A percentile compares a stretch with the other conserved stretches of the same genome.
Evolutionary conservation across 805 yeast genomes (phyloP).

Genomic region (Candida xyloterini): DNA sequence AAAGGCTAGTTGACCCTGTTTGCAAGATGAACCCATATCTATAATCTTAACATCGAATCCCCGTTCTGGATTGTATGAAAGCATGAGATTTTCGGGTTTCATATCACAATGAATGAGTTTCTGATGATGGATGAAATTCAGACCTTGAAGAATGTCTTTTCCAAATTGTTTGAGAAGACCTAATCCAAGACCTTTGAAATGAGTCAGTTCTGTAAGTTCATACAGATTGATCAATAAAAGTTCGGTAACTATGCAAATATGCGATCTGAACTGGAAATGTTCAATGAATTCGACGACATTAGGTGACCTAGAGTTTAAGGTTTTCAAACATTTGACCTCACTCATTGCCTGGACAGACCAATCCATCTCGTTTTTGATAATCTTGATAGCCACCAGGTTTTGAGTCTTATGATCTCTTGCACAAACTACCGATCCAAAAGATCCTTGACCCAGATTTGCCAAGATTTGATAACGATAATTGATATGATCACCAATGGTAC

Average conservation of each 20-base stretch:
- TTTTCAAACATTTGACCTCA: slow-evolving; percentile 66
- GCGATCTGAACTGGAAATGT: slow-evolving; percentile 78
- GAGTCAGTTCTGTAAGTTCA: slow-evolving; percentile 50
- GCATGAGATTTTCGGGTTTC: slow-evolving; percentile 81
- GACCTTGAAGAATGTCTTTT: slow-evolving; percentile 54
- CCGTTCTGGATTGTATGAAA: slow-evolving; percentile 38
- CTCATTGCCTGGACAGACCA: slow-evolving; percentile 76
- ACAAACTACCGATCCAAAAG: slow-evolving; percentile 75
- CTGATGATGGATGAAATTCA: slow-evolving; percentile 54
- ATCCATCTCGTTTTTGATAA: slow-evolving; percentile 68
- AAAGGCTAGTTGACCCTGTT: slow-evolving; percentile 39
- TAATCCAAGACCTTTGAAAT: slow-evolving; percentile 48
- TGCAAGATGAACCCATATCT: slow-evolving; percentile 75
- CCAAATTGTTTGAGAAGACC: slow-evolving; percentile 44
- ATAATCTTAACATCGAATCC: slow-evolving; percentile 53
- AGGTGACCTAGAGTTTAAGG: slow-evolving; percentile 36
- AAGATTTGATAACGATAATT: slow-evolving; percentile 69
- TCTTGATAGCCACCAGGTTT: slow-evolving; percentile 65
- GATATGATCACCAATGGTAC: slow-evolving; percentile 63
- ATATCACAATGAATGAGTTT: slow-evolving; percentile 78
- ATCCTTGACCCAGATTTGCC: slow-evolving; percentile 65
- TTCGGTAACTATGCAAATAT: slow-evolving; percentile 79
- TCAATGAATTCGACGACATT: slow-evolving; percentile 53
- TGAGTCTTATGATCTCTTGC: slow-evolving; percentile 65
- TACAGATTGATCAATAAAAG: slow-evolving; percentile 63